Conservation (phyloP, 2,329 filamentous ascomycete genomes). For the Cladobotryum mycophilum region DNA sequence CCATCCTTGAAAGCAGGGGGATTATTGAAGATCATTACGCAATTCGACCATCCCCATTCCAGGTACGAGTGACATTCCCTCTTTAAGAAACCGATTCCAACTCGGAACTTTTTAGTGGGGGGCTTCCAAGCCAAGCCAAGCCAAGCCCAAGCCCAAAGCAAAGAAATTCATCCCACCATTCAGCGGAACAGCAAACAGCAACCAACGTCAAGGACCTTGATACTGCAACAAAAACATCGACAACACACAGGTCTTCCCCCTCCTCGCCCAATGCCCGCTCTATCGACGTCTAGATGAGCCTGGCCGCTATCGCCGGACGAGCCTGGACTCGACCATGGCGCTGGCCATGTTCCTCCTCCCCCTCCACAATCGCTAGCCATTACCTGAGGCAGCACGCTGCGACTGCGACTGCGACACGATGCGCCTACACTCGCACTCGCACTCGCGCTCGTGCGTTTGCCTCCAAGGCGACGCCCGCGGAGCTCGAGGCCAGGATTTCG, state of each 20-base stretch:
- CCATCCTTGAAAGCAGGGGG: no score
- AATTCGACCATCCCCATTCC: no score
- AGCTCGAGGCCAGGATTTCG: slow-evolving; percentile 50
- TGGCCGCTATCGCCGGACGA: slow-evolving; percentile 31
- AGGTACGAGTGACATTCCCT: no score
- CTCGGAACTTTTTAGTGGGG: neutral
- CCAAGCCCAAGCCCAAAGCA: no score
- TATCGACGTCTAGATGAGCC: slow-evolving; percentile 27
- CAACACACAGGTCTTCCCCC: neutral
- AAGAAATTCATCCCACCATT: no score
- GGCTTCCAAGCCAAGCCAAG: no score
- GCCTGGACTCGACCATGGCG: slow-evolving; percentile 32
- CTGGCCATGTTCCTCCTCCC: slow-evolving; percentile 4
- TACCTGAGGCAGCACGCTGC: neutral
- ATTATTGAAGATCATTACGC: no score
- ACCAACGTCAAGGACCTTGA: no score
- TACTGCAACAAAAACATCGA: neutral
- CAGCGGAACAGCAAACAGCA: neutral
- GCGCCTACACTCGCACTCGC: neutral
- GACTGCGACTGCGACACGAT: neutral
- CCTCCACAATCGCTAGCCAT: neutral
- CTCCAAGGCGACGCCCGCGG: slow-evolving; percentile 25
- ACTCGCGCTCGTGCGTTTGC: slow-evolving; percentile 11
- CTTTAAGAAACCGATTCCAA: no score
- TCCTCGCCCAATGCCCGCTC: slow-evolving; percentile 10